These are phyloP conservation scores for Liquidambar formosana DNA, from an alignment of 164 flowering plant species.

Conservation along the genomic window DNA sequence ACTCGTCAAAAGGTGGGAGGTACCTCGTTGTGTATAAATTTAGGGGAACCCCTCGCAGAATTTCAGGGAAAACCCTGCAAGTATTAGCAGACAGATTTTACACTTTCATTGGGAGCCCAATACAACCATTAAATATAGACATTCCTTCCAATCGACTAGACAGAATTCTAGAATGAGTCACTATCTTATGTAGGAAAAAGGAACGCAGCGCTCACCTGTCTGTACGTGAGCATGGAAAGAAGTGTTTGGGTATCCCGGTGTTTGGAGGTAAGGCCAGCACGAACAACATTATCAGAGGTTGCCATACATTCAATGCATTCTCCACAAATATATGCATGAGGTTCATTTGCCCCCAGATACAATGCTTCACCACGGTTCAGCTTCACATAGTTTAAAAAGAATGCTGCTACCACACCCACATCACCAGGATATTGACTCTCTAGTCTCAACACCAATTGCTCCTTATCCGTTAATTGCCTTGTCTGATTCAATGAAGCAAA, in stretches of 20 bases:
- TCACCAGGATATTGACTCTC: slow-evolving; percentile 85
- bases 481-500: slow-evolving; percentile 33
- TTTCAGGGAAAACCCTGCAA: slow-evolving; percentile 87
- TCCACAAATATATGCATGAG: slow-evolving; percentile 85
- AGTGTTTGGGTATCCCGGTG: slow-evolving; percentile 72
- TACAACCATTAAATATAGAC: no score
- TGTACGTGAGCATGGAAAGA: slow-evolving; percentile 92
- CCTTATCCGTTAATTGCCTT: slow-evolving; percentile 71
- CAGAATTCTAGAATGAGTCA: no score
- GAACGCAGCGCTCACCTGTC: slow-evolving; percentile 54
- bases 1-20: slow-evolving; percentile 85
- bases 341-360: slow-evolving; percentile 86
- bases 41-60: slow-evolving; percentile 57
- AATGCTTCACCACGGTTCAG: slow-evolving; percentile 90
- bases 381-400: slow-evolving; percentile 76
- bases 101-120: no score
- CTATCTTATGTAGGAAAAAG: neutral
- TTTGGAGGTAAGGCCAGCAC: slow-evolving; percentile 97
- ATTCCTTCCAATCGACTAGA: no score
- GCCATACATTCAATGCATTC: slow-evolving; percentile 97
- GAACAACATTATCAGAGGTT: slow-evolving; percentile 93
- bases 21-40: slow-evolving; percentile 59
- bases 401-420: slow-evolving; percentile 79
- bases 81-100: neutral
- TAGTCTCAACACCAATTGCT: slow-evolving; percentile 57